Conservation (phyloP, 371 early-diverging fungal species). For the Apophysomyces elegans region DNA sequence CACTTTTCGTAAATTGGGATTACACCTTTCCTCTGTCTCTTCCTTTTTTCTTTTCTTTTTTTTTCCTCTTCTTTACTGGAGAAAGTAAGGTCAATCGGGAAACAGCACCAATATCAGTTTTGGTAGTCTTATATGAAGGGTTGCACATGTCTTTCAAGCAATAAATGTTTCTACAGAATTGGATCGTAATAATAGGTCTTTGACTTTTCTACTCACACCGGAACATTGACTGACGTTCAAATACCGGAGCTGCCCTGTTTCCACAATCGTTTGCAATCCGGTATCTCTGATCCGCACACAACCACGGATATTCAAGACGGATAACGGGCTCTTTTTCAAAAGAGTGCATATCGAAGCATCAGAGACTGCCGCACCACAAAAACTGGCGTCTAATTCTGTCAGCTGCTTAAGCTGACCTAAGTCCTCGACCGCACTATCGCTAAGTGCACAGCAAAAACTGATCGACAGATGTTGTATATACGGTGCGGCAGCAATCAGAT, state of each 20-base stretch:
- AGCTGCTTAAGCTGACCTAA: conserved; percentile 53
- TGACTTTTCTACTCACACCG: conserved; percentile 11
- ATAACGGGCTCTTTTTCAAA: conserved; percentile 16
- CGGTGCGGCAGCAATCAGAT: conserved; percentile 60
- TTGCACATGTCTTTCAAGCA: not conserved
- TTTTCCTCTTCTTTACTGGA: too few species aligned
- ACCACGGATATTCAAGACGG: conserved; percentile 37
- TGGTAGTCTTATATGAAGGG: too few species aligned
- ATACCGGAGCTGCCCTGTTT: conserved; percentile 9
- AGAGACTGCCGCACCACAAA: conserved; percentile 80
- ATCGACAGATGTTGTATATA: conserved; percentile 58
- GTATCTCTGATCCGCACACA: conserved; percentile 68
- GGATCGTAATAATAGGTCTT: not conserved
- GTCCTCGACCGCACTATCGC: conserved; percentile 61
- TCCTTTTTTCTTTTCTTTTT: too few species aligned
- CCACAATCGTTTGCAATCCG: conserved; percentile 45
- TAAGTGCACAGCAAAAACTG: conserved; percentile 83
- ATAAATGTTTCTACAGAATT: not conserved
- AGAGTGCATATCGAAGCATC: conserved; percentile 60
- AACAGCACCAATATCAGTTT: too few species aligned
- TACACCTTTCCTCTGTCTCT: too few species aligned
- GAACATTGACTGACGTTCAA: conserved; percentile 32
- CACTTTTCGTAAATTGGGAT: too few species aligned
- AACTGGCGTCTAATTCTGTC: conserved; percentile 66
- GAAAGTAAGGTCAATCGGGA: too few species aligned